phyloP scores from a whole-genome alignment of 1,139 yeast genomes.

The Pichia sp. region DNA sequence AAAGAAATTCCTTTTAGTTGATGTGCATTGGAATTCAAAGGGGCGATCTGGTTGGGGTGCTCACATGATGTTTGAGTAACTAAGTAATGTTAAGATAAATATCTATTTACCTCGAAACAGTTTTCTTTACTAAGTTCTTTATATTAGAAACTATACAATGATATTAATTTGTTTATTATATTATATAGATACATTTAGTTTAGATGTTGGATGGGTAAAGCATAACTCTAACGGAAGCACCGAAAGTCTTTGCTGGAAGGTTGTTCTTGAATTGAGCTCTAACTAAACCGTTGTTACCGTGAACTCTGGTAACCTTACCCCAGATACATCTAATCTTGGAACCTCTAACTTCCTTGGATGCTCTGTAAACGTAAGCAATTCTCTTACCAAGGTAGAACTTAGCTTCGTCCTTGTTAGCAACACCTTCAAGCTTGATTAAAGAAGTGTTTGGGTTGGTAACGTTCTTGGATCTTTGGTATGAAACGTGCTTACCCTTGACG shows the following conservation, averaged over 20 bases:
- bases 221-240: conserved; percentile 99
- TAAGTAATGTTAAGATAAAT: no score
- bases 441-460: conserved; percentile 98
- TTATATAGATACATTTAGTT: conserved; percentile 23
- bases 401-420: conserved; percentile 84
- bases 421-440: conserved; percentile 95
- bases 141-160: neutral
- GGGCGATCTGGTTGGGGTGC: no score
- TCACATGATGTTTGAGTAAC: no score
- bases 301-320: conserved; percentile 98
- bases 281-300: conserved; percentile 97
- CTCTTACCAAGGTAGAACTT: conserved; percentile 99
- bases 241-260: conserved; percentile 99
- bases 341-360: conserved; percentile 96
- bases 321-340: conserved; percentile 99
- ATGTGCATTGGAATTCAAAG: no score
- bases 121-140: neutral
- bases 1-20: no score
- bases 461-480: conserved; percentile 99
- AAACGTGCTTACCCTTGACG: conserved; percentile 99
- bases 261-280: conserved; percentile 99
- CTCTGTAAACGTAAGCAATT: conserved; percentile 99
- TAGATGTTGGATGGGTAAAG: conserved; percentile 99
- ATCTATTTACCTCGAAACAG: no score
- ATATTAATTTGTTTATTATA: neutral